Conservation (phyloP, 2,329 filamentous ascomycete genomes). For the Penicillium sp. region DNA sequence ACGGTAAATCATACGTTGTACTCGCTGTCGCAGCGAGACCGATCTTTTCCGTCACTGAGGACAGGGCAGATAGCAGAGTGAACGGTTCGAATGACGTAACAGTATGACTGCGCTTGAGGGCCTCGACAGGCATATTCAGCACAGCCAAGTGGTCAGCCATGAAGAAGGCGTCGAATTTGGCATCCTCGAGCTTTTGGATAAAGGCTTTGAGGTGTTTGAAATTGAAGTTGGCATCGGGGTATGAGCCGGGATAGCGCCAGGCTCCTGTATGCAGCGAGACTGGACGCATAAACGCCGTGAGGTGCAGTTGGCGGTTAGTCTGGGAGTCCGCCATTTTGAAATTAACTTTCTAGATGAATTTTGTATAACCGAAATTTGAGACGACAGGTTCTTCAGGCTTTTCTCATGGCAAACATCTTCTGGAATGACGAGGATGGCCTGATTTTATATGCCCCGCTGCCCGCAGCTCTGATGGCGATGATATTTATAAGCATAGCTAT, state of each 20-base stretch:
- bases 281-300: constrained; percentile 59
- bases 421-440: no score
- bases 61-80: constrained; percentile 50
- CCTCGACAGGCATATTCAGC: constrained; percentile 55
- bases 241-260: constrained; percentile 54
- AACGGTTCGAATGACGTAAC: constrained; percentile 57
- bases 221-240: constrained; percentile 58
- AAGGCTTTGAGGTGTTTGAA: constrained; percentile 51
- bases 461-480: not conserved
- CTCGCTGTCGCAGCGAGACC: constrained; percentile 52
- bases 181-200: constrained; percentile 51
- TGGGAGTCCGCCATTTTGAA: constrained; percentile 7
- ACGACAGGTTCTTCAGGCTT: not conserved
- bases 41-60: constrained; percentile 47
- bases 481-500: constrained; percentile 2
- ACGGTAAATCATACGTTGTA: constrained; percentile 52
- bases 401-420: no score
- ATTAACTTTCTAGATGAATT: no score
- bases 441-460: not conserved
- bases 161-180: constrained; percentile 56
- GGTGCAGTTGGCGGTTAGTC: constrained; percentile 40
- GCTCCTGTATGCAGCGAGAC: constrained; percentile 55
- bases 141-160: constrained; percentile 55
- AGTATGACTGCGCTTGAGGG: constrained; percentile 55
- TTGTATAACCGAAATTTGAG: not conserved